These are phyloP conservation scores for Microcyclosporella mali DNA, from an alignment of 2,329 filamentous ascomycete genomes.

Conservation along the genomic window DNA sequence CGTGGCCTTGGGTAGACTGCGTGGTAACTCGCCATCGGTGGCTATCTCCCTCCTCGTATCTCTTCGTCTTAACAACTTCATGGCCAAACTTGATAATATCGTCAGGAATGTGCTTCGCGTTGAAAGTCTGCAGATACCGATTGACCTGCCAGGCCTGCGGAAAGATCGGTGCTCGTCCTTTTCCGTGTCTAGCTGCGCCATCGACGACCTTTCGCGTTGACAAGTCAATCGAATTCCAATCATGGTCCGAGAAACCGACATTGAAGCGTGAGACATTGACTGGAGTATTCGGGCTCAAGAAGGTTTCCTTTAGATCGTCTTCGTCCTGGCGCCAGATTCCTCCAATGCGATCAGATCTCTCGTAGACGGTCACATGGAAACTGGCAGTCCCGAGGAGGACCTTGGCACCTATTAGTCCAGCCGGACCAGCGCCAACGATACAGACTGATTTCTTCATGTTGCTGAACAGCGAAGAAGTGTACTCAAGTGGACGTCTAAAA, in stretches of 20 bases:
- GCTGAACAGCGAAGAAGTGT: neutral
- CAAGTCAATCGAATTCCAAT: slow-evolving; percentile 54
- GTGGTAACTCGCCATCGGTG: slow-evolving; percentile 19
- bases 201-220: neutral
- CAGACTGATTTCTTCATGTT: slow-evolving; percentile 29
- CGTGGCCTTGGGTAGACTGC: slow-evolving; percentile 14
- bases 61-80: slow-evolving; percentile 17
- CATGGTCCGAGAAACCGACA: slow-evolving; percentile 57
- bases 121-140: slow-evolving; percentile 62
- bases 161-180: slow-evolving; percentile 53
- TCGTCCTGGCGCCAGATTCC: slow-evolving; percentile 64
- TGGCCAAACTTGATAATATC: slow-evolving; percentile 44
- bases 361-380: slow-evolving; percentile 66
- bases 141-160: slow-evolving; percentile 74
- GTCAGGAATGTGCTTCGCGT: slow-evolving; percentile 49
- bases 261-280: slow-evolving; percentile 74
- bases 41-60: slow-evolving; percentile 1
- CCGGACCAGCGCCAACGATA: slow-evolving; percentile 41
- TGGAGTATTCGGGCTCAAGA: slow-evolving; percentile 54
- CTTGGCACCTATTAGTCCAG: slow-evolving; percentile 50
- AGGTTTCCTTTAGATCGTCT: slow-evolving; percentile 41
- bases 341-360: slow-evolving; percentile 59
- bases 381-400: slow-evolving; percentile 56
- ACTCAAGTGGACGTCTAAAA: neutral
- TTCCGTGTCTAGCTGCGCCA: neutral